Percentiles rank a stretch among this genome's conserved stretches.
These are phyloP conservation scores for Deakozyma indianensis DNA, from an alignment of 805 yeast species.

Conservation along the genomic window DNA sequence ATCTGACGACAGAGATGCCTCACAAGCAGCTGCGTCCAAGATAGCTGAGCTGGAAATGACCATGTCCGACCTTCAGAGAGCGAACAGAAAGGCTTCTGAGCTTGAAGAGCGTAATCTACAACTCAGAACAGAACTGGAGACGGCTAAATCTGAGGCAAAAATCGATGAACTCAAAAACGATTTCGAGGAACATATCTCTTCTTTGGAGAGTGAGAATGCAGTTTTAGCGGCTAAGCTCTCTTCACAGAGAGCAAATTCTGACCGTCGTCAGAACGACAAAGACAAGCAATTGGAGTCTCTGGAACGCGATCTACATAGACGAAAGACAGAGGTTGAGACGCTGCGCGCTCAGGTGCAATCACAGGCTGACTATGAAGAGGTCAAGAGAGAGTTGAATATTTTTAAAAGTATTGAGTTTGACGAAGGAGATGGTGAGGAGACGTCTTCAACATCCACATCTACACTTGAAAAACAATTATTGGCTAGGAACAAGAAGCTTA, in stretches of 20 bases:
- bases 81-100: constrained; percentile 52
- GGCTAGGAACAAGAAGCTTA: constrained; percentile 58
- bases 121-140: constrained; percentile 50
- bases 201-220: constrained; percentile 40
- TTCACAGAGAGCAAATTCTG: constrained; percentile 23
- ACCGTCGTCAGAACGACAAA: constrained; percentile 13
- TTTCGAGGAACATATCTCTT: constrained; percentile 4
- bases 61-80: constrained; percentile 60
- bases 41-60: constrained; percentile 41
- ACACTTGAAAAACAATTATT: constrained; percentile 23
- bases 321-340: constrained; percentile 34
- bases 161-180: constrained; percentile 6
- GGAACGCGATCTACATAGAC: constrained; percentile 32
- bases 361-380: constrained; percentile 62
- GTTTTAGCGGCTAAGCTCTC: constrained; percentile 44
- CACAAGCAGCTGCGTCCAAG: constrained; percentile 4
- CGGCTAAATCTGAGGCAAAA: constrained; percentile 31
- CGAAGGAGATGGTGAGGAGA: constrained; percentile 16
- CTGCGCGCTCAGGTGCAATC: constrained; percentile 35
- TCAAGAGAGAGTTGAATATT: constrained; percentile 61
- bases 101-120: constrained; percentile 69
- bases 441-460: background rate
- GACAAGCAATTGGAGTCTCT: constrained; percentile 25
- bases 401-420: constrained; percentile 58
- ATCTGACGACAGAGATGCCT: constrained; percentile 8